Evolutionary conservation across 192 early-diverging fungal genomes (phyloP).

Genomic region (Linnemannia elongata): DNA sequence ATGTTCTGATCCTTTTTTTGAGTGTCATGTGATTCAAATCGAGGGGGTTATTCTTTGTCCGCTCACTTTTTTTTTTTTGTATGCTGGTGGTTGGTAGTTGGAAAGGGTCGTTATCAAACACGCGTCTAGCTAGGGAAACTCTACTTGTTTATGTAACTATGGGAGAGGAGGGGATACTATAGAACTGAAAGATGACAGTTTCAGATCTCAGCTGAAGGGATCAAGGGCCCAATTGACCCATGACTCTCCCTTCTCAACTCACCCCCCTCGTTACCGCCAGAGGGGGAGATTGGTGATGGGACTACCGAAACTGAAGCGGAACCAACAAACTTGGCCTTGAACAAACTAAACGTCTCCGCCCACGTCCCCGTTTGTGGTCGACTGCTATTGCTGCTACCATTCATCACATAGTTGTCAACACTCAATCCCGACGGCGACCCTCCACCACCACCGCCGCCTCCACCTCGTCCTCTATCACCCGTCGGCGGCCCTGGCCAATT

Average conservation of each 20-base stretch:
- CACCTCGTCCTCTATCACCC: background rate
- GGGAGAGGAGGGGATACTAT: background rate
- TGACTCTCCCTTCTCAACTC: background rate
- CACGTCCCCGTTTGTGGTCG: slow-evolving; percentile 46
- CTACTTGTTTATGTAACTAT: background rate
- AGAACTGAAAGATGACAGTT: background rate
- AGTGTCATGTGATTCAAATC: slow-evolving; percentile 1
- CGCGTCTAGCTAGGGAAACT: background rate
- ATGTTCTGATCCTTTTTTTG: background rate
- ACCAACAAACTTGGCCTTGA: slow-evolving; percentile 31
- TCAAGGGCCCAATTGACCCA: background rate
- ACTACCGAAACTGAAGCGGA: background rate
- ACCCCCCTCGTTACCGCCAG: background rate
- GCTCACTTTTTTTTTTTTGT: too few relatives aligned
- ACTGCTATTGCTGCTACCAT: background rate
- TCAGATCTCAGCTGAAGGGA: background rate
- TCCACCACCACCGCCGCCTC: background rate
- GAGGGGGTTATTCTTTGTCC: background rate
- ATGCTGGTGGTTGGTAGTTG: too few relatives aligned
- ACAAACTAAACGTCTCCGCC: slow-evolving; percentile 43
- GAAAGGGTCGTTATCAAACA: slow-evolving; percentile 12
- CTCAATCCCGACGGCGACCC: slow-evolving; percentile 25
- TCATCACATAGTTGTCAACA: slow-evolving; percentile 29
- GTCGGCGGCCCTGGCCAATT: background rate
- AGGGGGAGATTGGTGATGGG: background rate